These are phyloP conservation scores for Pontederia paniculata DNA, from an alignment of 176 grass and related monocot species.

Conservation along the genomic window DNA sequence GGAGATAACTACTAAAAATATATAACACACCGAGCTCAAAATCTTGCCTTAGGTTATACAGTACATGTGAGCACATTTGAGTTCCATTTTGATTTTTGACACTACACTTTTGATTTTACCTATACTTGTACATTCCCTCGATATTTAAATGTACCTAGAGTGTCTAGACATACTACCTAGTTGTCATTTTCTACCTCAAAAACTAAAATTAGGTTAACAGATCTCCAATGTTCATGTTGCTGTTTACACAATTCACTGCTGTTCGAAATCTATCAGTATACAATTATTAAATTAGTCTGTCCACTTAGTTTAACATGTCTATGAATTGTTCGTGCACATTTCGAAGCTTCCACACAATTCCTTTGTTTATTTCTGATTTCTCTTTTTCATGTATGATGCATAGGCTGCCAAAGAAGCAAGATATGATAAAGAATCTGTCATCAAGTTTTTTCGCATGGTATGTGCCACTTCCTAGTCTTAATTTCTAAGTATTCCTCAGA, in stretches of 20 bases:
- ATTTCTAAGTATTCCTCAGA: conserved; percentile 20
- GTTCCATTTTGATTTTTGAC: no score
- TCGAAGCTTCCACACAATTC: background rate
- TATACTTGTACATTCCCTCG: no score
- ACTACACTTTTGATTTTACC: no score
- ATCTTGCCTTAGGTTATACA: no score
- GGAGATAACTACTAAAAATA: no score
- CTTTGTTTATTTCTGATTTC: background rate
- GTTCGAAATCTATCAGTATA: background rate
- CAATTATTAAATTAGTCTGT: no score
- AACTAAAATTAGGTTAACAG: no score
- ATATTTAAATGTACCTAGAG: no score
- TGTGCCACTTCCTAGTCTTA: conserved; percentile 13
- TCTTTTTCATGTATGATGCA: conserved; percentile 7
- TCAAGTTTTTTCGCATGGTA: conserved; percentile 94
- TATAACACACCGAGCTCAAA: no score
- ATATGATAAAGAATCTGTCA: conserved; percentile 93
- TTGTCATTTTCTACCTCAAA: background rate
- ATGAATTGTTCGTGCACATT: background rate
- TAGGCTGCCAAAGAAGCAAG: conserved; percentile 88
- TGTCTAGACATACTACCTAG: background rate
- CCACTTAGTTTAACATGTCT: no score
- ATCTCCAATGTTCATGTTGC: no score
- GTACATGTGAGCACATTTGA: no score
- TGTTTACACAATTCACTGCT: background rate